These are phyloP conservation scores for Thermoascus crustaceus DNA, from an alignment of 2,329 filamentous ascomycete genomes.

Conservation along the genomic window DNA sequence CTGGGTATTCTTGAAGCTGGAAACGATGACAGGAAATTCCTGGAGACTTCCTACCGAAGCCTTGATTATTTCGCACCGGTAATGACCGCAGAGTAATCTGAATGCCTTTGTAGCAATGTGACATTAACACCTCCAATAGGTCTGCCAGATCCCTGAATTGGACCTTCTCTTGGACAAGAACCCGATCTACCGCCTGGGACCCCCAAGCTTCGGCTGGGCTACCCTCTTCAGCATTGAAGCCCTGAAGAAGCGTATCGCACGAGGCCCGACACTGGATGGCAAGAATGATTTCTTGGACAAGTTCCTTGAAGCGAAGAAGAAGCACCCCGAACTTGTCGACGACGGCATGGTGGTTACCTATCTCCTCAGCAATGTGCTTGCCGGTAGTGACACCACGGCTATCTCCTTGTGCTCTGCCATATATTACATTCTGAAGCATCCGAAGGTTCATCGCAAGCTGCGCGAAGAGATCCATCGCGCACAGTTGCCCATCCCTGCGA, in stretches of 20 bases:
- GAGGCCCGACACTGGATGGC: not conserved
- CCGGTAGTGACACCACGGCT: slow-evolving; percentile 24
- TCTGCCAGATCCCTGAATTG: not conserved
- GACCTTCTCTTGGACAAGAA: not conserved
- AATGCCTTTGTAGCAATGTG: not conserved
- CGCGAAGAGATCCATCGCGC: slow-evolving; percentile 6
- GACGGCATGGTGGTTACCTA: slow-evolving; percentile 1
- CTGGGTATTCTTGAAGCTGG: not conserved
- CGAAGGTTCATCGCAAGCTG: slow-evolving; percentile 13
- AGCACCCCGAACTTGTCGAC: not conserved
- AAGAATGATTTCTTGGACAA: not conserved
- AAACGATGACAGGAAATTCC: not conserved
- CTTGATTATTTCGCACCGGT: not conserved
- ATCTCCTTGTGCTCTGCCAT: slow-evolving; percentile 18
- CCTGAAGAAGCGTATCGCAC: not conserved
- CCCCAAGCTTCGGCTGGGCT: not conserved
- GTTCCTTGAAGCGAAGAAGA: not conserved
- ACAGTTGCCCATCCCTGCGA: slow-evolving; percentile 1
- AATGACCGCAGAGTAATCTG: not conserved
- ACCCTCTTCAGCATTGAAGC: not conserved
- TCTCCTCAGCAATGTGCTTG: slow-evolving; percentile 10
- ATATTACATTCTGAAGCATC: slow-evolving; percentile 16
- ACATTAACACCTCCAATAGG: not conserved
- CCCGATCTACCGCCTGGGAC: not conserved
- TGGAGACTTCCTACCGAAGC: not conserved